Conservation (phyloP, 2,329 filamentous ascomycete species). For the Colletotrichum liaoningense region DNA sequence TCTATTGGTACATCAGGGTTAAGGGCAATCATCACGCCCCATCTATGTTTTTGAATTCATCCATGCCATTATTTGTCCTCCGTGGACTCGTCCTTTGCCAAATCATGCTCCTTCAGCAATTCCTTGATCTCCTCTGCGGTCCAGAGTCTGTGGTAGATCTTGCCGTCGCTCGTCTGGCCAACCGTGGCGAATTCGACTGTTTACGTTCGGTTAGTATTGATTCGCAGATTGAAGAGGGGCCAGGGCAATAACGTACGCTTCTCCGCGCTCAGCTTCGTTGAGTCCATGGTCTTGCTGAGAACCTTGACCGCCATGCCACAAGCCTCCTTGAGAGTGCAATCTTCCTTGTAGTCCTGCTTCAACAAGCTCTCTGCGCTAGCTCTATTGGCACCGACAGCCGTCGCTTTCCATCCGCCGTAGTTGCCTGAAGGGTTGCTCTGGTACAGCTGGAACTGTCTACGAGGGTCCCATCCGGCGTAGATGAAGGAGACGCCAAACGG, state of each 20-base stretch:
- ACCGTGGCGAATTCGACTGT: constrained; percentile 98
- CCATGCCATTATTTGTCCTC: constrained; percentile 68
- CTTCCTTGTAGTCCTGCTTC: constrained; percentile 99
- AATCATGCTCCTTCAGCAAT: constrained; percentile 92
- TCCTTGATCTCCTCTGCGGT: constrained; percentile 95
- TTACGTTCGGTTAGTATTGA: constrained; percentile 11
- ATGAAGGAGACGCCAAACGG: constrained; percentile 99
- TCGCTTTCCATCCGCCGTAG: constrained; percentile 99
- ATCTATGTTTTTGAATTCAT: constrained; percentile 33
- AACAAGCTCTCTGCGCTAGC: constrained; percentile 95
- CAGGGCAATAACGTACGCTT: constrained; percentile 79
- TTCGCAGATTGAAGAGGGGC: neutral
- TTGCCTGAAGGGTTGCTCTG: constrained; percentile 99
- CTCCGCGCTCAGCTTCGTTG: constrained; percentile 97
- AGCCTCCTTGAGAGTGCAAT: constrained; percentile 94
- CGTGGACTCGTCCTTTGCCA: constrained; percentile 85
- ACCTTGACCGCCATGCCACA: constrained; percentile 99
- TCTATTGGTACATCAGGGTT: constrained; percentile 36
- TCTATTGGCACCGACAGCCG: constrained; percentile 97
- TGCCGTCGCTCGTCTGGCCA: constrained; percentile 92
- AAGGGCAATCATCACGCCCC: constrained; percentile 29
- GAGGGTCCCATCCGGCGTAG: constrained; percentile 97
- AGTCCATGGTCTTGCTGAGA: constrained; percentile 99
- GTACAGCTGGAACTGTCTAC: constrained; percentile 97
- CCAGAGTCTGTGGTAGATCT: constrained; percentile 99